Percentiles rank a stretch among this genome's conserved stretches.
These are phyloP conservation scores for Candida chilensis DNA, from an alignment of 805 yeast genomes.

Conservation along the genomic window DNA sequence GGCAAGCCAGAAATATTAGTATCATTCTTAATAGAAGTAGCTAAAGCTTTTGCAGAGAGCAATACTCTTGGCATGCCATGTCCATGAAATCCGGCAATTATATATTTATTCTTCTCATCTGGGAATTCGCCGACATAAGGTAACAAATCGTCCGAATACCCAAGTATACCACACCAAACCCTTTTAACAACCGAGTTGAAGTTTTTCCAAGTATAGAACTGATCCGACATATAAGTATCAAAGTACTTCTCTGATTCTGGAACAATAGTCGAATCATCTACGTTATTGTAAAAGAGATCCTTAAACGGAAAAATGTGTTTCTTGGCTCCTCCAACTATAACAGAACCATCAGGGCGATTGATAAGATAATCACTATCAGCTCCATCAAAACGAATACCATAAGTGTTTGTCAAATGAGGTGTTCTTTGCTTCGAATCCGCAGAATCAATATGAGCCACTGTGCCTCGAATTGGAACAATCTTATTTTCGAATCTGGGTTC, in stretches of 20 bases:
- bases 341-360: conserved; percentile 26
- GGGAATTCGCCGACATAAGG: conserved; percentile 34
- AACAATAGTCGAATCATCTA: conserved; percentile 23
- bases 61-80: conserved; percentile 44
- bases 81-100: conserved; percentile 40
- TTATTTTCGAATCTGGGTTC: conserved; percentile 13
- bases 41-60: conserved; percentile 27
- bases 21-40: conserved; percentile 9
- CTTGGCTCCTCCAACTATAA: conserved; percentile 22
- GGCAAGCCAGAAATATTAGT: conserved; percentile 7
- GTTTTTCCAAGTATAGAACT: conserved; percentile 20
- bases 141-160: conserved; percentile 26
- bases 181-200: conserved; percentile 11
- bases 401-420: conserved; percentile 25
- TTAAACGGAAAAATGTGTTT: conserved; percentile 10
- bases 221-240: conserved; percentile 15
- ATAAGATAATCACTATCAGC: conserved; percentile 20
- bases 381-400: conserved; percentile 12
- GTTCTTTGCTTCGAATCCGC: conserved; percentile 7
- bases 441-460: conserved; percentile 15
- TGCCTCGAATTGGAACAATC: conserved; percentile 24
- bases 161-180: conserved; percentile 40
- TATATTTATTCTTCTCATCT: conserved; percentile 16
- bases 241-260: conserved; percentile 11
- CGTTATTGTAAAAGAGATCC: conserved; percentile 13